phyloP scores from a whole-genome alignment of 805 yeast species.

The Suhomyces tanzawaensis region DNA sequence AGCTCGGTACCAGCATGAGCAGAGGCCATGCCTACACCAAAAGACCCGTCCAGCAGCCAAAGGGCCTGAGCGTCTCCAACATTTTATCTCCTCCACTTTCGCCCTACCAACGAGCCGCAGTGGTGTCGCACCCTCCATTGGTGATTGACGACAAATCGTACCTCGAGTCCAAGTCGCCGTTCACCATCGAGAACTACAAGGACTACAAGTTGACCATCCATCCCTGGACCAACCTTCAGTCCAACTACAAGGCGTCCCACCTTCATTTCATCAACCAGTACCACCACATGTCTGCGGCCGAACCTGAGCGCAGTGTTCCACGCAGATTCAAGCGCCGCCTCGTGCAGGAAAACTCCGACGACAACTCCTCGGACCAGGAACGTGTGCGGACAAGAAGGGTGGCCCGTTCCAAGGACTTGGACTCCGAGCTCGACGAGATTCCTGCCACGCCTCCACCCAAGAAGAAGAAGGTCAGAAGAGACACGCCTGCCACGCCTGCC shows the following conservation, averaged over 20 bases:
- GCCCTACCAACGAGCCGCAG: conserved; percentile 15
- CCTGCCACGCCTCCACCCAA: conserved; percentile 34
- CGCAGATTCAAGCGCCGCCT: conserved; percentile 12
- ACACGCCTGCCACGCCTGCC: conserved; percentile 15
- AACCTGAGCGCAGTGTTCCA: conserved; percentile 7
- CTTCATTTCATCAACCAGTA: conserved; percentile 54
- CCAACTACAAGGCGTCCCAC: conserved; percentile 49
- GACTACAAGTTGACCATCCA: conserved; percentile 48
- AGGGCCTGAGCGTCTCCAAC: conserved; percentile 9
- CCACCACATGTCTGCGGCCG: conserved; percentile 22
- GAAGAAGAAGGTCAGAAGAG: conserved; percentile 40
- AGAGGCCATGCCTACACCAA: conserved; percentile 3
- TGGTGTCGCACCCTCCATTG: conserved; percentile 7
- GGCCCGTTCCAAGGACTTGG: conserved; percentile 34
- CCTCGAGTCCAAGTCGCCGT: conserved; percentile 16
- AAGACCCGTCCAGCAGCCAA: conserved; percentile 5
- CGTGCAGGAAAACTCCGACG: conserved; percentile 7
- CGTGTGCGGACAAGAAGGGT: conserved; percentile 61
- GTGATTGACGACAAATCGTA: conserved; percentile 9
- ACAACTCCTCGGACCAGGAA: conserved; percentile 30
- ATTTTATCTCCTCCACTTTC: conserved; percentile 29
- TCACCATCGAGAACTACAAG: conserved; percentile 48
- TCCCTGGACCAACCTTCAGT: conserved; percentile 48
- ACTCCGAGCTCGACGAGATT: conserved; percentile 17
- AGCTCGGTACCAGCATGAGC: conserved; percentile 8